Percentiles rank a stretch among this genome's conserved stretches.
These are phyloP conservation scores for Spencermartinsiella europaea DNA, from an alignment of 805 yeast species.

Conservation along the genomic window DNA sequence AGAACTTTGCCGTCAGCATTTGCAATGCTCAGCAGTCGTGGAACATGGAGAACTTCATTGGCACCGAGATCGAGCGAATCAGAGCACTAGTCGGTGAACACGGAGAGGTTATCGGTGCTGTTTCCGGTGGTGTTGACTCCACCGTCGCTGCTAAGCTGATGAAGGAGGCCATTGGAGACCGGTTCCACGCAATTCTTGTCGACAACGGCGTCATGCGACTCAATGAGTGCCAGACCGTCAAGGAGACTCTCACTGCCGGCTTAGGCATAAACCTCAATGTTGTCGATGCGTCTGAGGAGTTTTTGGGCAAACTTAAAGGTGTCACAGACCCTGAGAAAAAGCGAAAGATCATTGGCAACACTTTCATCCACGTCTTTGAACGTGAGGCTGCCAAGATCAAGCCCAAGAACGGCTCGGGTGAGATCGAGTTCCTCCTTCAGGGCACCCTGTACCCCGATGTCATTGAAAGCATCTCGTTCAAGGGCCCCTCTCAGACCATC, in stretches of 20 bases:
- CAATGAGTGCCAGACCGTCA: slow-evolving; percentile 85
- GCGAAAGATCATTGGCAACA: slow-evolving; percentile 97
- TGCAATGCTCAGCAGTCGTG: slow-evolving; percentile 87
- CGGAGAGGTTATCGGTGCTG: slow-evolving; percentile 99
- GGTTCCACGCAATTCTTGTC: slow-evolving; percentile 97
- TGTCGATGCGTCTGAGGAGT: slow-evolving; percentile 89
- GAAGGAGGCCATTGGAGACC: slow-evolving; percentile 97
- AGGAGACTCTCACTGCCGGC: slow-evolving; percentile 85
- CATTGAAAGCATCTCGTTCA: slow-evolving; percentile 96
- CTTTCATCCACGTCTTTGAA: slow-evolving; percentile 95
- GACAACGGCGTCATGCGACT: slow-evolving; percentile 97
- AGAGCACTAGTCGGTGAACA: slow-evolving; percentile 90
- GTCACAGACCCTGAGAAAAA: slow-evolving; percentile 98
- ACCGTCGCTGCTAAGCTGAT: slow-evolving; percentile 98
- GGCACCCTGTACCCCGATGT: slow-evolving; percentile 99
- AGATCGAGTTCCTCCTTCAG: slow-evolving; percentile 88
- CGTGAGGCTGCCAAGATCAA: slow-evolving; percentile 88
- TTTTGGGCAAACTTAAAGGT: slow-evolving; percentile 80
- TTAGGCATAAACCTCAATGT: slow-evolving; percentile 92
- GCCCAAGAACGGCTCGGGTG: slow-evolving; percentile 76
- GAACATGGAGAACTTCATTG: slow-evolving; percentile 98
- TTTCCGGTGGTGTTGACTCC: slow-evolving; percentile 98
- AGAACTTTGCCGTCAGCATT: slow-evolving; percentile 88
- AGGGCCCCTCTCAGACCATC: slow-evolving; percentile 99
- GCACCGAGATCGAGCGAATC: slow-evolving; percentile 92